phyloP scores from a whole-genome alignment of 306 rosid genomes.

The Myrica gale region DNA sequence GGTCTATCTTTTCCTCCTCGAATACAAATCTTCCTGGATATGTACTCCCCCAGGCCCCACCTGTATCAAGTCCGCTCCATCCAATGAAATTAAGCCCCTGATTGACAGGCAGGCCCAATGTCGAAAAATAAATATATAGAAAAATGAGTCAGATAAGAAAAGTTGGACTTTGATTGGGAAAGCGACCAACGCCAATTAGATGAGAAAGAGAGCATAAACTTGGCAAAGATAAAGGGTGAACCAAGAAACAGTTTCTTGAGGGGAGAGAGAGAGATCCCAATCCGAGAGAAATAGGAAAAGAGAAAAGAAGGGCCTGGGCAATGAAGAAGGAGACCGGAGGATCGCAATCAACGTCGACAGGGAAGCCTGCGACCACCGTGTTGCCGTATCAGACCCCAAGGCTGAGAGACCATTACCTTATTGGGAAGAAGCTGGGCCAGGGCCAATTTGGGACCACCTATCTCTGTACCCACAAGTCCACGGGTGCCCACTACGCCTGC shows the following conservation, averaged over 20 bases:
- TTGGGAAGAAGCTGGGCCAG: slow-evolving; percentile 82
- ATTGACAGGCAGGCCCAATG: not conserved
- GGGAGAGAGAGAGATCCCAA: slow-evolving; percentile 7
- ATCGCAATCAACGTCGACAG: slow-evolving; percentile 36
- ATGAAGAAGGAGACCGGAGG: slow-evolving; percentile 43
- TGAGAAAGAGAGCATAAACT: not conserved
- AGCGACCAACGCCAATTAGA: not conserved
- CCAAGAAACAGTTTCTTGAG: not conserved
- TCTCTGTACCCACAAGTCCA: slow-evolving; percentile 52
- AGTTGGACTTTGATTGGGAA: not conserved
- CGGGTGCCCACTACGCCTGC: slow-evolving; percentile 65
- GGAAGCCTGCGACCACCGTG: slow-evolving; percentile 32
- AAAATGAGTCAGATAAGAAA: not conserved
- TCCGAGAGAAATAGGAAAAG: not conserved
- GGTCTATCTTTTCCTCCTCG: no score
- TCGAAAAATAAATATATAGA: not conserved
- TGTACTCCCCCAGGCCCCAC: no score
- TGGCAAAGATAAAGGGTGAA: not conserved
- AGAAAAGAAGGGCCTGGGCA: not conserved
- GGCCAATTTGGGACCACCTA: slow-evolving; percentile 87
- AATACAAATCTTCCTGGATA: no score
- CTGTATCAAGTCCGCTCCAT: no score
- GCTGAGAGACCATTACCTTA: slow-evolving; percentile 69
- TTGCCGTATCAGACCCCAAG: slow-evolving; percentile 67
- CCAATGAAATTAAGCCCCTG: no score